phyloP scores from a whole-genome alignment of 2,329 filamentous ascomycete species.

The Trichophyton rubrum region DNA sequence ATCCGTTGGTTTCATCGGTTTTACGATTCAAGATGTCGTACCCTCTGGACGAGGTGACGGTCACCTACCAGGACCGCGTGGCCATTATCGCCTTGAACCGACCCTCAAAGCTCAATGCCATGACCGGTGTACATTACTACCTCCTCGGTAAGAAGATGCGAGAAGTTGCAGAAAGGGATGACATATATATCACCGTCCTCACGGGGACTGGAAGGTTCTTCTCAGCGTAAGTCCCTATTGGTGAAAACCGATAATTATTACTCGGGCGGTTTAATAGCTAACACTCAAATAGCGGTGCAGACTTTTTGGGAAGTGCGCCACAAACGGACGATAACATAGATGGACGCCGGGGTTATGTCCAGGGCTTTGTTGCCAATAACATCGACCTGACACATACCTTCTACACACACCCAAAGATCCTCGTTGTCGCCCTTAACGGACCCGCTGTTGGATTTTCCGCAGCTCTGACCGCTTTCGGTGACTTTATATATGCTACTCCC shows the following conservation, averaged over 20 bases:
- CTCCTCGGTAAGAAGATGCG: constrained; percentile 59
- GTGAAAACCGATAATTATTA: too few species aligned
- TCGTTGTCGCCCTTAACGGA: constrained; percentile 82
- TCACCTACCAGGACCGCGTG: constrained; percentile 55
- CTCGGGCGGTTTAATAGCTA: too few species aligned
- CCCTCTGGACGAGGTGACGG: constrained; percentile 35
- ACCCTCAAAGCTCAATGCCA: constrained; percentile 74
- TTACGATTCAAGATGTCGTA: background rate
- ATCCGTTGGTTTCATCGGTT: background rate
- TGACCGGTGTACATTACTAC: constrained; percentile 62
- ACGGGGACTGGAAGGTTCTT: constrained; percentile 72
- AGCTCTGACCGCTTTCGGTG: constrained; percentile 67
- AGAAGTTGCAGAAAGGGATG: constrained; percentile 64
- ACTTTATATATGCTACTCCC: constrained; percentile 83
- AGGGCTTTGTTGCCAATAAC: constrained; percentile 69
- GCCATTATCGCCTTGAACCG: constrained; percentile 81
- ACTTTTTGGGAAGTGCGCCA: constrained; percentile 50
- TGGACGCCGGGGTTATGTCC: constrained; percentile 48
- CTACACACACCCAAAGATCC: constrained; percentile 86
- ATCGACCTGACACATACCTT: constrained; percentile 82
- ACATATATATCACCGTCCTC: constrained; percentile 73
- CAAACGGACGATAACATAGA: constrained; percentile 31
- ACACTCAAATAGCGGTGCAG: constrained; percentile 51
- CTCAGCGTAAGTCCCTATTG: constrained; percentile 53
- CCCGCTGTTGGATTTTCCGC: constrained; percentile 81